Evolutionary conservation across 2,329 filamentous ascomycete species (phyloP), one percentile per base, ranked within the genome.

Genomic region (Daldinia sp.): DNA sequence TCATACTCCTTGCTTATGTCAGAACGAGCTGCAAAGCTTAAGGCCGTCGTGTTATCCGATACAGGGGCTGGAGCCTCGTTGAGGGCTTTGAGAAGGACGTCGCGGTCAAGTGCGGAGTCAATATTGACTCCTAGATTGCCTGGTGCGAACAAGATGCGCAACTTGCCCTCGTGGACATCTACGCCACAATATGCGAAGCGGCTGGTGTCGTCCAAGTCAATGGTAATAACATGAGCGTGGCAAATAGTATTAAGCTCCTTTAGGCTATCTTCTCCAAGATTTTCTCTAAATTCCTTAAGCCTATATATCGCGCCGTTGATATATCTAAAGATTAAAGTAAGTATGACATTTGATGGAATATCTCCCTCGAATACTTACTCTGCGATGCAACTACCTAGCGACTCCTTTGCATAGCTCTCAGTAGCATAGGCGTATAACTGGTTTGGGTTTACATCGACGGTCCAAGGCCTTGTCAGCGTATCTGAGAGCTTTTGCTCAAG

Each of bases 201-300:
- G 45, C 77, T 76, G 10, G 77, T 73, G 17, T 80, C 78, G 57
- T 85, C 83, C 27, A 83, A 59, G 69, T 82, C 79, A 43, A 86
- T 72, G 17, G 78, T 79, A 25, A 85, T 68, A 43, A 77, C 72
- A 63, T 83, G 83, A 1, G 77, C 74, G 21, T 73, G 63, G 66
- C 74, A 77, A 63, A 84, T 77, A 34, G 71, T 72, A 71, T 86
- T 86, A 66, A 87, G 71, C 71, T 85, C 84, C 4, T 71, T 65
- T 54, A 78, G 74, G 49, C 76, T 77, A 0, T 76, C 73, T 34
- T 78, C 75, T 48, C 78, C 81, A 52, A 79, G 72, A 3, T 61
- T 73, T 1, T 72, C 62, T 45, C 75, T 60, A 57, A 79, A 81
- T 39, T 78, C 73, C 48, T 78, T 76, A 23, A 85, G 66, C 55